A percentile compares a stretch with the other conserved stretches of the same genome.
Conservation (phyloP, 148 eudicot genomes). For the Agrostemma githago region DNA sequence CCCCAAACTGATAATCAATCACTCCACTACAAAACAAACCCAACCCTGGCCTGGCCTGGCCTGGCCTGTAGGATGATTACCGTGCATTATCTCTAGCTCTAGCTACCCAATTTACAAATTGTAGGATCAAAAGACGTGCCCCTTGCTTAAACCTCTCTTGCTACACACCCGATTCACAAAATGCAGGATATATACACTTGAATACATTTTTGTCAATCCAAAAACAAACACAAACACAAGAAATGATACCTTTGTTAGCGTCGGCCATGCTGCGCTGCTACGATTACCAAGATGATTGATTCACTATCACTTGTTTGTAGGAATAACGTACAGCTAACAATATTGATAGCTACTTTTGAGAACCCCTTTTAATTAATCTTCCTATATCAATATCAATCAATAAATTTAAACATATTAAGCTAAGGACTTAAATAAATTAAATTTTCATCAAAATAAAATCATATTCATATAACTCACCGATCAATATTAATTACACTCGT, state of each 20-base stretch:
- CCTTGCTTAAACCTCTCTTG: no score
- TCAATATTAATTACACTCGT: not conserved
- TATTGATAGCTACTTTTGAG: slow-evolving; percentile 11
- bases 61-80: no score
- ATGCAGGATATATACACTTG: no score
- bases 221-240: not conserved
- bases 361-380: slow-evolving; percentile 14
- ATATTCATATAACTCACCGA: not conserved
- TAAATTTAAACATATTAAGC: not conserved
- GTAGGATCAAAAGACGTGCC: no score
- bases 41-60: no score
- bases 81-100: no score
- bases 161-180: no score
- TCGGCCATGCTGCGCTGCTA: slow-evolving; percentile 31
- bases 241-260: slow-evolving; percentile 17
- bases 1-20: no score
- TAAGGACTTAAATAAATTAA: not conserved
- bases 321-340: slow-evolving; percentile 17
- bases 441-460: not conserved
- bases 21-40: no score
- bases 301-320: slow-evolving; percentile 18
- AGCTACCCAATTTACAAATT: not conserved
- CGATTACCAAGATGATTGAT: slow-evolving; percentile 10
- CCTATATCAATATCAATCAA: slow-evolving; percentile 7
- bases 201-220: no score